A percentile compares a stretch with the other conserved stretches of the same genome.
phyloP scores from a whole-genome alignment of 202 grass and related monocot species.

The Hordeum pubiflorum region DNA sequence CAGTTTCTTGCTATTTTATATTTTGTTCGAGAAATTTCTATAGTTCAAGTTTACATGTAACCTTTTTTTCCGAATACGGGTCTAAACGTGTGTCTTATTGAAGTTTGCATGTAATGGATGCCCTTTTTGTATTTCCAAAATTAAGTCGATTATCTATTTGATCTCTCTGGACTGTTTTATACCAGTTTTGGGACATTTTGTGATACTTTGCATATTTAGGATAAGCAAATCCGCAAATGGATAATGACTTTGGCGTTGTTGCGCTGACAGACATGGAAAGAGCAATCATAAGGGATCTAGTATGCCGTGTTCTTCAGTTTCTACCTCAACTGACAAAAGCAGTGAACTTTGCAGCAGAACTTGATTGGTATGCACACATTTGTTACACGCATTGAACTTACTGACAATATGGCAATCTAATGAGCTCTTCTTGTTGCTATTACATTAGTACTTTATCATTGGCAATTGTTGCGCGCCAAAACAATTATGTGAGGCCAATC shows the following conservation, averaged over 20 bases:
- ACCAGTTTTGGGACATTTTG: not conserved
- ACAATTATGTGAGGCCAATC: conserved; percentile 82
- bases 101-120: not conserved
- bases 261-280: conserved; percentile 80
- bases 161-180: conserved; percentile 17
- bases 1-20: not conserved
- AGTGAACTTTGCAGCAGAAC: conserved; percentile 94
- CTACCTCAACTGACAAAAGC: conserved; percentile 69
- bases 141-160: conserved; percentile 10
- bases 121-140: not conserved
- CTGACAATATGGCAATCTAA: not conserved
- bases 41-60: conserved; percentile 1
- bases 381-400: conserved; percentile 2
- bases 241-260: conserved; percentile 5
- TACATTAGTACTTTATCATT: conserved; percentile 75
- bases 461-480: conserved; percentile 72
- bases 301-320: conserved; percentile 74
- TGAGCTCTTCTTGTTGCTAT: conserved; percentile 21
- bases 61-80: not conserved
- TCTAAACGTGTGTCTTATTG: not conserved
- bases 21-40: conserved; percentile 7
- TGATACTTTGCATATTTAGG: not conserved
- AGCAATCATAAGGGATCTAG: conserved; percentile 90
- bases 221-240: conserved; percentile 5
- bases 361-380: conserved; percentile 71